A percentile compares a stretch with the other conserved stretches of the same genome.
phyloP scores from a whole-genome alignment of 345 rosid genomes.

The Capsella bursapastoris region DNA sequence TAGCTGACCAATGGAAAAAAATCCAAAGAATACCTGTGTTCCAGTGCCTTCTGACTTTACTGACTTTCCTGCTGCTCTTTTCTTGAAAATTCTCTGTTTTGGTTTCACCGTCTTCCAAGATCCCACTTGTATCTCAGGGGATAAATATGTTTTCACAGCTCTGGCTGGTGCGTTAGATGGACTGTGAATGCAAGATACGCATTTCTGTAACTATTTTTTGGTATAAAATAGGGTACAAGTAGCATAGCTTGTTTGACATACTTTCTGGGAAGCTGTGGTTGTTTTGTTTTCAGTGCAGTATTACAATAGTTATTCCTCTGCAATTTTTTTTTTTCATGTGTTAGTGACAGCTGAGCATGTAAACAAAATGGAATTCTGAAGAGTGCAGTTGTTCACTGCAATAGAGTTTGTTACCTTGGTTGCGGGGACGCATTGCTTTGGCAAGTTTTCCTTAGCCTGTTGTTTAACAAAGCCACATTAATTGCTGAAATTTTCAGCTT shows the following conservation, averaged over 20 bases:
- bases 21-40: slow-evolving; percentile 47
- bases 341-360: slow-evolving; percentile 18
- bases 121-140: slow-evolving; percentile 58
- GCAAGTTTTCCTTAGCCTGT: slow-evolving; percentile 38
- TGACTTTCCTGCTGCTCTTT: slow-evolving; percentile 33
- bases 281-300: slow-evolving; percentile 42
- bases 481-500: slow-evolving; percentile 16
- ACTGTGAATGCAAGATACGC: slow-evolving; percentile 48
- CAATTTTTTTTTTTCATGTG: slow-evolving; percentile 34
- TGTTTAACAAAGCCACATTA: slow-evolving; percentile 26
- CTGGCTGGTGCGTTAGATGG: slow-evolving; percentile 44
- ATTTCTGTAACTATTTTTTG: not conserved
- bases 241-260: slow-evolving; percentile 42
- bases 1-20: slow-evolving; percentile 6
- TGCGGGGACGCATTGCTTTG: slow-evolving; percentile 10
- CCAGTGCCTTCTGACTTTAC: slow-evolving; percentile 45
- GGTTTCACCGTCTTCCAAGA: slow-evolving; percentile 69
- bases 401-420: slow-evolving; percentile 39
- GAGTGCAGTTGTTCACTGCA: slow-evolving; percentile 21
- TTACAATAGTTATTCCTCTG: slow-evolving; percentile 50
- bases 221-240: slow-evolving; percentile 6
- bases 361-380: slow-evolving; percentile 4
- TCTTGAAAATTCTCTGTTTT: slow-evolving; percentile 35
- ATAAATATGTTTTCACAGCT: slow-evolving; percentile 35
- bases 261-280: slow-evolving; percentile 52